Evolutionary conservation across 106 monocot genomes (phyloP).

Genomic region (Dendrobium nobile): DNA sequence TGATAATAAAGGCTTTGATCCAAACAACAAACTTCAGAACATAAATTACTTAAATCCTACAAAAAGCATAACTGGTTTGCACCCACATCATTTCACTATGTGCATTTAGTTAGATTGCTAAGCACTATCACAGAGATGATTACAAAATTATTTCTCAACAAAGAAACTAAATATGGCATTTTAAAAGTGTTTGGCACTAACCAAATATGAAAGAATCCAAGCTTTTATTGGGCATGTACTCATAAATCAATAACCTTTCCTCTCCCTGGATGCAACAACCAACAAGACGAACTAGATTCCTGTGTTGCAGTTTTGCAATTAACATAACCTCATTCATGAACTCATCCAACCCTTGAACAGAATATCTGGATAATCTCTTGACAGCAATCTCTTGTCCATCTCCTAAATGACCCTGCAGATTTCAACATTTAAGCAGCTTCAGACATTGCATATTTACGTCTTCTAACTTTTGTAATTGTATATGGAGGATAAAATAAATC

Average conservation of each 20-base stretch:
- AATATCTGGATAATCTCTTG: slow-evolving; percentile 23
- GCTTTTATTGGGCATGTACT: slow-evolving; percentile 24
- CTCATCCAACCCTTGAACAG: slow-evolving; percentile 17
- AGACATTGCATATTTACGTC: background rate
- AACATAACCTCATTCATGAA: slow-evolving; percentile 25
- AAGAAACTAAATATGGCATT: background rate
- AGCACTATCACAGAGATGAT: too few relatives aligned
- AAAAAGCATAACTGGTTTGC: too few relatives aligned
- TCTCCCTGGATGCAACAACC: slow-evolving; percentile 23
- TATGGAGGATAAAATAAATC: too few relatives aligned
- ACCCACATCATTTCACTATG: too few relatives aligned
- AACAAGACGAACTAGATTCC: slow-evolving; percentile 22
- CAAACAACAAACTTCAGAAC: too few relatives aligned
- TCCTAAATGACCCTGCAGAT: slow-evolving; percentile 9
- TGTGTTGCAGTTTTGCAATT: slow-evolving; percentile 26
- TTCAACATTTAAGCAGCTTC: background rate
- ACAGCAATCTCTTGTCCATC: slow-evolving; percentile 28
- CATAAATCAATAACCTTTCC: slow-evolving; percentile 21
- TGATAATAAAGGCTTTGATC: too few relatives aligned
- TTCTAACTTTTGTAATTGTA: too few relatives aligned
- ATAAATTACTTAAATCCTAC: too few relatives aligned
- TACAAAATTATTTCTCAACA: background rate
- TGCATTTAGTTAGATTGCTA: too few relatives aligned
- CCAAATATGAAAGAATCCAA: slow-evolving; percentile 23
- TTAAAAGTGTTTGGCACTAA: slow-evolving; percentile 1